Percentiles rank a stretch among this genome's conserved stretches.
phyloP scores from a whole-genome alignment of 2,329 filamentous ascomycete species.

The Camillea tinctor region DNA sequence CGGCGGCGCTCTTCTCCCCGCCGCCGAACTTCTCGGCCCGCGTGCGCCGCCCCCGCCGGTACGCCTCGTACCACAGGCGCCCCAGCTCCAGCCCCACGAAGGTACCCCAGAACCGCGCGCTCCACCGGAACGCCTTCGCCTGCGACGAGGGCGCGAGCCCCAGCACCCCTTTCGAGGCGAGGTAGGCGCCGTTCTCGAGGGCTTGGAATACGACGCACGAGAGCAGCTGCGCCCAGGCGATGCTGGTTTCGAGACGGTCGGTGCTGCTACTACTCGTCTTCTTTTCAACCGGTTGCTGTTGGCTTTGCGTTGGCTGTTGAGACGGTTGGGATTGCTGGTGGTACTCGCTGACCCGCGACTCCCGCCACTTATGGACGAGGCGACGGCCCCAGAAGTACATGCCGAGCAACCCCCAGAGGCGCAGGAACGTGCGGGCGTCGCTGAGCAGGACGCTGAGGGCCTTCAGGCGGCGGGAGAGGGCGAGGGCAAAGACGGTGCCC shows the following conservation, averaged over 20 bases:
- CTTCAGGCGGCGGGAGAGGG: constrained; percentile 53
- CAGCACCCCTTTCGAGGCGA: constrained; percentile 71
- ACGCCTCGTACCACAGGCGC: constrained; percentile 54
- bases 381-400: constrained; percentile 67
- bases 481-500: constrained; percentile 44
- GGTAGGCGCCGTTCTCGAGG: constrained; percentile 80
- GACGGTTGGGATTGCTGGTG: too few relatives aligned
- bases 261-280: constrained; percentile 24
- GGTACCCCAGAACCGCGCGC: constrained; percentile 74
- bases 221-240: constrained; percentile 68
- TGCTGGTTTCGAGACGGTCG: constrained; percentile 44
- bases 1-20: constrained; percentile 40
- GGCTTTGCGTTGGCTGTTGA: too few relatives aligned
- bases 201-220: constrained; percentile 70
- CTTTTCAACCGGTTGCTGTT: too few relatives aligned
- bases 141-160: constrained; percentile 56
- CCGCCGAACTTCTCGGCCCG: constrained; percentile 39
- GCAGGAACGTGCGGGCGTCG: constrained; percentile 69
- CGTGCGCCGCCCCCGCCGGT: constrained; percentile 34
- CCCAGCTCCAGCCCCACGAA: constrained; percentile 77
- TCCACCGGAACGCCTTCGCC: constrained; percentile 65
- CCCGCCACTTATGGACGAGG: constrained; percentile 39
- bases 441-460: constrained; percentile 64
- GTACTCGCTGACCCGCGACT: constrained; percentile 19
- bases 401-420: constrained; percentile 75